A percentile compares a stretch with the other conserved stretches of the same genome.
Conservation (phyloP, 768 basidiomycete genomes). For the Lactarius hengduanensis region DNA sequence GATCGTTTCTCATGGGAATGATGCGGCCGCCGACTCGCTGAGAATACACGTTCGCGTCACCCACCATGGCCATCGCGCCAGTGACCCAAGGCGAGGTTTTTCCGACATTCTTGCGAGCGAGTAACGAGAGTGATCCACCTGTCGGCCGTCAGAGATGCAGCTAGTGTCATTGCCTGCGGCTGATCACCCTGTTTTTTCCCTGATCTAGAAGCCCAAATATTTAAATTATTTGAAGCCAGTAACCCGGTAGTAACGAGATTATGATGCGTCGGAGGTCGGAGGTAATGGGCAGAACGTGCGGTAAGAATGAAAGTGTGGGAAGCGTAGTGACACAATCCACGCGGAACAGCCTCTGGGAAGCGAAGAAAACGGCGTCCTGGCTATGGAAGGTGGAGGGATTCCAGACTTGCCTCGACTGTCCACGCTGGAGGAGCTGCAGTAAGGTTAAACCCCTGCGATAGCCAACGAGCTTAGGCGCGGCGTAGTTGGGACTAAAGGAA, state of each 20-base stretch:
- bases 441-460: not conserved
- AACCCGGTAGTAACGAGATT: not conserved
- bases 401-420: not conserved
- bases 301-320: not conserved
- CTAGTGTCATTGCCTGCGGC: not conserved
- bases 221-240: not conserved
- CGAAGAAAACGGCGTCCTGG: not conserved
- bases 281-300: not conserved
- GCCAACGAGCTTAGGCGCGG: not conserved
- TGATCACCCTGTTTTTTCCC: not conserved
- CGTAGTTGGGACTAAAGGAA: not conserved
- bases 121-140: not conserved
- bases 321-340: not conserved
- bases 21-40: not conserved
- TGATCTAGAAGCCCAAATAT: not conserved
- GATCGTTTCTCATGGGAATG: not conserved
- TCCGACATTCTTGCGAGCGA: not conserved
- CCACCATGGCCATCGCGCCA: too few species aligned
- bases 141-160: not conserved
- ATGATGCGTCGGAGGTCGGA: not conserved
- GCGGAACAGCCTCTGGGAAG: not conserved
- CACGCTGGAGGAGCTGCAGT: not conserved
- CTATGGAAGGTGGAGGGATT: not conserved
- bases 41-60: not conserved
- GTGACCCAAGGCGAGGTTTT: not conserved